Base-by-base conservation (phyloP, 2,329 filamentous ascomycete species). In the Endothia cerciana region DNA sequence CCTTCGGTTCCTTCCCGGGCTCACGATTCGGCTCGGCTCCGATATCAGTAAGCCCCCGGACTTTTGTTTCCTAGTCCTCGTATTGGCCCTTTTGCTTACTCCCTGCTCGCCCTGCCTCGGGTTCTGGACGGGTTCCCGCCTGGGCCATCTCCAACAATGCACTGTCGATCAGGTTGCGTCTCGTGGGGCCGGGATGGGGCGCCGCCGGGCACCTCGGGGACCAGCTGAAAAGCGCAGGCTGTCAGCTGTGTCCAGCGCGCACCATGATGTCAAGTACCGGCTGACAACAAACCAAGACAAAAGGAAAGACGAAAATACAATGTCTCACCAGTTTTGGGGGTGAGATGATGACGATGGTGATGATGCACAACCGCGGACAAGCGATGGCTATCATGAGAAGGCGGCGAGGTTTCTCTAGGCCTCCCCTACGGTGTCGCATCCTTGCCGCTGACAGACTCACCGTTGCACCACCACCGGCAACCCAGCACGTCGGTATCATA, bases 1-100 rank as follows among this genome's bases (percentile, higher is more conserved):
- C 11, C 22, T 4, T 15, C 57, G 40, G 40, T n/a, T 36, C 33
- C 30, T 57, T 38, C 28, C 38, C 36, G 25, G 28, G 17, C 15
- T 55, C n/a, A n/a, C 36, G 51, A 19, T 33, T 36, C 51, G 28
- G 51, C 30, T 55, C 17, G 33, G 15, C 15, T 19, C 33, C 33
- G 51, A 7, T 36, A 56, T 36, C 51, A 56, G 30, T 56, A 56
- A 56, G 51, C 51, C 30, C 3, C 51, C n/a, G n/a, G n/a, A n/a
- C n/a, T n/a, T n/a, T n/a, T n/a, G n/a, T n/a, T 15, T n/a, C 51
- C 51, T 36, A 25, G 1, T 56, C 28, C 28, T 33, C 13, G 7
- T 13, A 11, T 19, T 49, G 47, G 47, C 47, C 25, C 28, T n/a
- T 56, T 22, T n/a, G 28, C 30, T 36, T 56, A 36, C 19, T 36